phyloP scores from a whole-genome alignment of 768 basidiomycete genomes.

The Suillus hirtellus region DNA sequence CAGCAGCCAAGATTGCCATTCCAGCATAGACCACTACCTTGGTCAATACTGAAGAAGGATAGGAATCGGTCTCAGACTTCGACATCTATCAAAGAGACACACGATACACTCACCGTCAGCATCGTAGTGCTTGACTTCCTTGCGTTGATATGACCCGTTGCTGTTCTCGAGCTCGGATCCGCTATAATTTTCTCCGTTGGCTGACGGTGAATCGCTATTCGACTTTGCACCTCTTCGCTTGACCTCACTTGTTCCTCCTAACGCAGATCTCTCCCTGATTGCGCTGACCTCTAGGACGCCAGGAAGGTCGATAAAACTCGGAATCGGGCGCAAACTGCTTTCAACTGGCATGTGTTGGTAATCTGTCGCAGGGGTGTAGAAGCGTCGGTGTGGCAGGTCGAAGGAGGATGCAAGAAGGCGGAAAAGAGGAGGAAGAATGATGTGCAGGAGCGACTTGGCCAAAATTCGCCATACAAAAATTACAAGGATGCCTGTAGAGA shows the following conservation, averaged over 20 bases:
- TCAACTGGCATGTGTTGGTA: constrained; percentile 71
- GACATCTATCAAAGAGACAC: too few relatives aligned
- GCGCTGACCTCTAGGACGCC: constrained; percentile 39
- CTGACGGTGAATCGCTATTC: constrained; percentile 17
- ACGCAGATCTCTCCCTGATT: constrained; percentile 45
- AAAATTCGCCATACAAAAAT: constrained; percentile 90
- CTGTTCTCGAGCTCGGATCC: constrained; percentile 36
- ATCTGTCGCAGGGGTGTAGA: constrained; percentile 91
- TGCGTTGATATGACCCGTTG: background rate
- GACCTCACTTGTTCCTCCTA: constrained; percentile 29
- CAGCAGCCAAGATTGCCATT: constrained; percentile 69
- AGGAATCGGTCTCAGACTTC: background rate
- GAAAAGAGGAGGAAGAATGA: constrained; percentile 81
- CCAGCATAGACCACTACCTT: constrained; percentile 91
- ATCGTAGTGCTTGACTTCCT: too few relatives aligned
- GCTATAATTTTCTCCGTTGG: constrained; percentile 18
- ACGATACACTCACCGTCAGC: too few relatives aligned
- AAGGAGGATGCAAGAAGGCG: constrained; percentile 68
- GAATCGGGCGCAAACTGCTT: constrained; percentile 66
- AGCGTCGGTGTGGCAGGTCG: constrained; percentile 77
- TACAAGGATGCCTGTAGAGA: constrained; percentile 57
- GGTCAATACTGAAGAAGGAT: constrained; percentile 61
- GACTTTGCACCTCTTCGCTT: constrained; percentile 24
- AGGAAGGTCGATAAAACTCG: constrained; percentile 83
- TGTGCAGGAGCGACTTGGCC: constrained; percentile 75